Conservation (phyloP, 441 rosid genomes). For the Pelargonium myrrhifolium region DNA sequence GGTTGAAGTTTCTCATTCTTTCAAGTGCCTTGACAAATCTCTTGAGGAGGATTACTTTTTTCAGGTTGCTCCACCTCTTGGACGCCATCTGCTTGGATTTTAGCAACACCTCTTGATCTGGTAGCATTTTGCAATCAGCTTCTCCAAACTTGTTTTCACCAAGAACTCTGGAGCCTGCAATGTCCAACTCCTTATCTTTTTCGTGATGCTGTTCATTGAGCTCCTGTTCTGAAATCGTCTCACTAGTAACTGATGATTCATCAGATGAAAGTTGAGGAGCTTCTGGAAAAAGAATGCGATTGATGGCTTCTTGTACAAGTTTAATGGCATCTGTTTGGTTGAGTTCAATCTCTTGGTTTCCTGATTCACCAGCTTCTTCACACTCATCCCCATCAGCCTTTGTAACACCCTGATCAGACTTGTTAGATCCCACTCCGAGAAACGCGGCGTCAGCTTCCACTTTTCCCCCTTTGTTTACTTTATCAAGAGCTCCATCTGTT, state of each 20-base stretch:
- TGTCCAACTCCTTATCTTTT: constrained; percentile 7
- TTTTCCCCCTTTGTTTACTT: constrained; percentile 12
- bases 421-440: constrained; percentile 16
- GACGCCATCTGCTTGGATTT: constrained; percentile 30
- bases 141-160: not conserved
- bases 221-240: constrained; percentile 33
- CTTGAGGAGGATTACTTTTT: constrained; percentile 55
- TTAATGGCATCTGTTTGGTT: constrained; percentile 53
- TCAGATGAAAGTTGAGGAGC: constrained; percentile 58
- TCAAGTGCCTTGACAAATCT: constrained; percentile 80
- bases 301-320: constrained; percentile 74
- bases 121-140: too few relatives aligned
- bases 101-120: constrained; percentile 14
- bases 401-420: constrained; percentile 7
- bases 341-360: constrained; percentile 26
- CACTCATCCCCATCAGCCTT: too few relatives aligned
- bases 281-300: constrained; percentile 55
- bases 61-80: constrained; percentile 74
- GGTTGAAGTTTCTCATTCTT: constrained; percentile 48
- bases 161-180: constrained; percentile 23
- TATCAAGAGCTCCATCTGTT: constrained; percentile 15
- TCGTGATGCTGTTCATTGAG: too few relatives aligned
- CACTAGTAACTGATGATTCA: constrained; percentile 36
- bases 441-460: constrained; percentile 10
- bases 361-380: too few relatives aligned